Conservation (phyloP, 345 rosid genomes). For the Physaria fendleri region DNA sequence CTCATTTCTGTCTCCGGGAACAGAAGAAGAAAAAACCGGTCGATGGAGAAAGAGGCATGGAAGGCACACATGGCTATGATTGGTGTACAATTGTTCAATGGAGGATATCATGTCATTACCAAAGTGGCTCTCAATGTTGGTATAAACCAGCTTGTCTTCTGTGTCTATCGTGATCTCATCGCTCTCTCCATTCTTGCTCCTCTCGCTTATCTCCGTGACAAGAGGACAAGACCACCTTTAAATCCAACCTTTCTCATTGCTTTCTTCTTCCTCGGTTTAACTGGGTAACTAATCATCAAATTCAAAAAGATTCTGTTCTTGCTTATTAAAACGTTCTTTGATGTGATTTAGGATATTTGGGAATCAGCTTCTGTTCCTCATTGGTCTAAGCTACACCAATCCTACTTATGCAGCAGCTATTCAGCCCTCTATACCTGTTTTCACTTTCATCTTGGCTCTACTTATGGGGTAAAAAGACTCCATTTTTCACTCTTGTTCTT, state of each 20-base stretch:
- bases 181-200: slow-evolving; percentile 93
- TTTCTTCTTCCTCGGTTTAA: slow-evolving; percentile 83
- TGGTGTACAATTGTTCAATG: slow-evolving; percentile 67
- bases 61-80: slow-evolving; percentile 83
- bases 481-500: not conserved
- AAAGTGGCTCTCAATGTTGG: slow-evolving; percentile 95
- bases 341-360: slow-evolving; percentile 71
- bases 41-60: slow-evolving; percentile 37
- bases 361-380: slow-evolving; percentile 88
- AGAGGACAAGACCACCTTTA: slow-evolving; percentile 71
- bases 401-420: slow-evolving; percentile 98
- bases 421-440: slow-evolving; percentile 95
- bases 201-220: slow-evolving; percentile 74
- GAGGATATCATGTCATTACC: slow-evolving; percentile 95
- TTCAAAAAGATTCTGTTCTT: no score
- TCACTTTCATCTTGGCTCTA: slow-evolving; percentile 85
- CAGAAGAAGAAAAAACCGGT: slow-evolving; percentile 2
- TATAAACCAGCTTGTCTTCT: slow-evolving; percentile 87
- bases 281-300: no score
- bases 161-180: slow-evolving; percentile 86
- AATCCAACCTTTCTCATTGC: slow-evolving; percentile 53
- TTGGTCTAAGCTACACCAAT: slow-evolving; percentile 91
- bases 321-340: no score
- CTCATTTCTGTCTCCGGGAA: slow-evolving; percentile 19
- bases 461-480: slow-evolving; percentile 63